Conservation (phyloP, 1,284 basidiomycete species). For the Cutaneotrichosporon arboriforme region DNA sequence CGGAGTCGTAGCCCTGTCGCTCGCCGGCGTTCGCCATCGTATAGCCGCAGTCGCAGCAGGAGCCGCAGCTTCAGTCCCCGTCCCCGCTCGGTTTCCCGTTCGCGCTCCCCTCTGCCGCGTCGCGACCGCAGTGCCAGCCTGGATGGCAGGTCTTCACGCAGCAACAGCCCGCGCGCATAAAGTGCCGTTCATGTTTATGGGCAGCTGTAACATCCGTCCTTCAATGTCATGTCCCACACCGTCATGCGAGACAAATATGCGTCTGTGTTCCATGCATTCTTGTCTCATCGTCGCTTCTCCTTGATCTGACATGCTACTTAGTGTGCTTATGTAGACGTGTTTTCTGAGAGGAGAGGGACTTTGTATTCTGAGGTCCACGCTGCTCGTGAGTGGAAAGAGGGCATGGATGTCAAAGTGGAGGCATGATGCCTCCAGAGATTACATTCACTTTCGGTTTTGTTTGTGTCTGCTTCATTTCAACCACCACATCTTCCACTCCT, state of each 20-base stretch:
- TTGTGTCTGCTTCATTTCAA: not conserved
- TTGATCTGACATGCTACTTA: no score
- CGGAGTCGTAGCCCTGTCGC: conserved; percentile 1
- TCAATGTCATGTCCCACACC: no score
- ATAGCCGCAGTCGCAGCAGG: not conserved
- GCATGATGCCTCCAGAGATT: not conserved
- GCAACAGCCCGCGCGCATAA: conserved; percentile 8
- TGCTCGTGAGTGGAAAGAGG: not conserved
- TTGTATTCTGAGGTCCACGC: no score
- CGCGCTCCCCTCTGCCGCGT: conserved; percentile 2
- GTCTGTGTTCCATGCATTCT: no score
- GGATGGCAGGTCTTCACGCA: conserved; percentile 11
- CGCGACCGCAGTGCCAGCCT: conserved; percentile 11
- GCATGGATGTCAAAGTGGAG: not conserved
- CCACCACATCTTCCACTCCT: not conserved
- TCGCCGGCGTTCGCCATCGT: not conserved
- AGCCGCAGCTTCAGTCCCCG: conserved; percentile 3
- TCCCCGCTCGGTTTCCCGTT: not conserved
- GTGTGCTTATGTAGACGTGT: no score
- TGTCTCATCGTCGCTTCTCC: no score
- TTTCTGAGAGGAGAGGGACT: no score
- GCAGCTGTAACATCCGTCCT: no score
- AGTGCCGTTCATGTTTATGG: not conserved
- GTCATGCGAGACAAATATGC: no score
- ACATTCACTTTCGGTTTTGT: not conserved